Conservation (phyloP, 495 filamentous ascomycete species). For the Penicillium longicatenatum region DNA sequence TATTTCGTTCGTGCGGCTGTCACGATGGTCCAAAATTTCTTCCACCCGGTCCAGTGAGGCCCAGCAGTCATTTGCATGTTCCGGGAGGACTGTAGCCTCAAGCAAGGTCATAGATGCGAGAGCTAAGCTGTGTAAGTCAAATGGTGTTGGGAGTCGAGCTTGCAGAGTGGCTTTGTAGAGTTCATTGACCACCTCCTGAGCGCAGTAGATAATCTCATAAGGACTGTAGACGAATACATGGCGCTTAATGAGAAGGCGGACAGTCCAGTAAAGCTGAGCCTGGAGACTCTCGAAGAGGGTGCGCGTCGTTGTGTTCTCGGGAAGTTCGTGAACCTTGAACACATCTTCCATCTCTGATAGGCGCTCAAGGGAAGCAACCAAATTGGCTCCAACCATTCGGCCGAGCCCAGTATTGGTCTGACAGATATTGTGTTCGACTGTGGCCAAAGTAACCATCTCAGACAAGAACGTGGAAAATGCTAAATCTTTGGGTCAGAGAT, state of each 20-base stretch:
- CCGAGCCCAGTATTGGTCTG: slow-evolving; percentile 44
- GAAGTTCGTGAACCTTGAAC: slow-evolving; percentile 33
- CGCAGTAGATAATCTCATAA: slow-evolving; percentile 62
- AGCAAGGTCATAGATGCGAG: slow-evolving; percentile 68
- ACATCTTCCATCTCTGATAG: slow-evolving; percentile 42
- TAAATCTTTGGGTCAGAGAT: slow-evolving; percentile 28
- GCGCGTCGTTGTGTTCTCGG: slow-evolving; percentile 32
- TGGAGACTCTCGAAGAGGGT: slow-evolving; percentile 51
- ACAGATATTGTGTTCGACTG: slow-evolving; percentile 41
- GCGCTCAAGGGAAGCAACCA: slow-evolving; percentile 43
- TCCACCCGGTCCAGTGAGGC: slow-evolving; percentile 46
- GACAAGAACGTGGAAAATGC: slow-evolving; percentile 51
- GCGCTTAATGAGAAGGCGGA: slow-evolving; percentile 62
- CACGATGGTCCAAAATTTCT: slow-evolving; percentile 45
- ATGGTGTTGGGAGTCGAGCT: slow-evolving; percentile 48
- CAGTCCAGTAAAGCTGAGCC: slow-evolving; percentile 74
- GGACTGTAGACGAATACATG: slow-evolving; percentile 58
- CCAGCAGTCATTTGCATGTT: slow-evolving; percentile 46
- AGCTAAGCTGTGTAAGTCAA: slow-evolving; percentile 73
- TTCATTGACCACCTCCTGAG: slow-evolving; percentile 58
- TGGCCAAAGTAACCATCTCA: slow-evolving; percentile 41
- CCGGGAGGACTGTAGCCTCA: slow-evolving; percentile 59
- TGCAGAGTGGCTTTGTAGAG: slow-evolving; percentile 55
- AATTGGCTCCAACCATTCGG: slow-evolving; percentile 40
- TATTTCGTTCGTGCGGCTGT: slow-evolving; percentile 25